Conservation (phyloP, 2,329 filamentous ascomycete species). For the Leptographium radiaticola region DNA sequence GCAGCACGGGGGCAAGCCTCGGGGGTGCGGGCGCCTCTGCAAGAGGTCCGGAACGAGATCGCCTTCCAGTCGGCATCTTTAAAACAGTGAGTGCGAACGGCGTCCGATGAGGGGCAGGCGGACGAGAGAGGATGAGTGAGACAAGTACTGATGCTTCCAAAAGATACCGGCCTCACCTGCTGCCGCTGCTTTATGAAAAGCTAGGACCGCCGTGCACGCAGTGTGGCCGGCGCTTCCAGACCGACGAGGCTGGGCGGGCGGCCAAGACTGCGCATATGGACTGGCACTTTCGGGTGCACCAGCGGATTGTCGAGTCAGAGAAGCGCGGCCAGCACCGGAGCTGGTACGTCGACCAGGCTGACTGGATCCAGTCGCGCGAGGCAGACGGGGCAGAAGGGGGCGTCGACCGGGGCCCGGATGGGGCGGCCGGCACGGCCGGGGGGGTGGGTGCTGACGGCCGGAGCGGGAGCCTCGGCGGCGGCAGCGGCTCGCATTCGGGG, state of each 20-base stretch:
- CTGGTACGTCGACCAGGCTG: conserved; percentile 87
- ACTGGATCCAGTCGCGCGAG: conserved; percentile 83
- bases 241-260: conserved; percentile 63
- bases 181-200: conserved; percentile 52
- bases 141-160: background rate
- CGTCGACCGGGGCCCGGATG: conserved; percentile 19
- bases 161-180: conserved; percentile 60
- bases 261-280: conserved; percentile 90
- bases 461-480: conserved; percentile 12
- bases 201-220: conserved; percentile 81
- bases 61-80: conserved; percentile 55
- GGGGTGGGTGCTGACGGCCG: conserved; percentile 16
- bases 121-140: background rate
- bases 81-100: conserved; percentile 47
- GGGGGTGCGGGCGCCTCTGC: conserved; percentile 8
- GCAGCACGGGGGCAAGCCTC: conserved; percentile 10
- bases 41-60: conserved; percentile 29
- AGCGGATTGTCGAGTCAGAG: conserved; percentile 73
- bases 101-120: background rate
- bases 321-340: conserved; percentile 81
- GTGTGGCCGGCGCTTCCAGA: conserved; percentile 76
- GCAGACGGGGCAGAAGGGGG: conserved; percentile 30
- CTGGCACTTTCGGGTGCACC: conserved; percentile 94
- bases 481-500: conserved; percentile 10
- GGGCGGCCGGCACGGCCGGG: conserved; percentile 18